A percentile compares a stretch with the other conserved stretches of the same genome.
phyloP scores from a whole-genome alignment of 2,329 filamentous ascomycete species.

The Colletotrichum sp. region DNA sequence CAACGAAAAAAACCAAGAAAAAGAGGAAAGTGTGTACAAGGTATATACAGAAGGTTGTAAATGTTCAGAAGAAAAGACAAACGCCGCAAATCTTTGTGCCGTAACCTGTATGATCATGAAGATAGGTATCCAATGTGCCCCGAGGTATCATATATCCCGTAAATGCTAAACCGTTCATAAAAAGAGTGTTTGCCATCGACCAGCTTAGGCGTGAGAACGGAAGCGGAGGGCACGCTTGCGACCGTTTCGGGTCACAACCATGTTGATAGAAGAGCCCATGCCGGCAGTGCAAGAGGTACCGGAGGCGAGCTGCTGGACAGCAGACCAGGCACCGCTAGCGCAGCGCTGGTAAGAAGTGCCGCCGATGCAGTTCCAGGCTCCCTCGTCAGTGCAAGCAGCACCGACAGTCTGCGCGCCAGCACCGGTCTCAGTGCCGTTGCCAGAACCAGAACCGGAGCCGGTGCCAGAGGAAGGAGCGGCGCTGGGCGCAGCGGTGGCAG shows the following conservation, averaged over 20 bases:
- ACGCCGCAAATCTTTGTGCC: conserved; percentile 2
- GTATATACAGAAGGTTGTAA: conserved; percentile 15
- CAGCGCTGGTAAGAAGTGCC: conserved; percentile 60
- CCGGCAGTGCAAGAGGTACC: conserved; percentile 53
- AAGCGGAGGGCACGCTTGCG: conserved; percentile 31
- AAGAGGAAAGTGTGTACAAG: conserved; percentile 5
- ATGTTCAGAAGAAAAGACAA: not conserved
- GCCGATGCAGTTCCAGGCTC: conserved; percentile 58
- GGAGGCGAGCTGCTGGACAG: conserved; percentile 41
- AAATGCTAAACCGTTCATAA: conserved; percentile 16
- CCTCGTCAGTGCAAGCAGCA: conserved; percentile 51
- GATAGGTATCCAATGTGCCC: not conserved
- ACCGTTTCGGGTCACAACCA: conserved; percentile 29
- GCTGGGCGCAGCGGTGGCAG: conserved; percentile 4
- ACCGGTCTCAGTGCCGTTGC: conserved; percentile 19
- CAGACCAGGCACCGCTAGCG: conserved; percentile 56
- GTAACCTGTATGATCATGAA: not conserved
- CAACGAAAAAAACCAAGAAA: no score
- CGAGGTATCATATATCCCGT: conserved; percentile 17
- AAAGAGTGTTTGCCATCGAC: conserved; percentile 5
- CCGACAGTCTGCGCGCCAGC: conserved; percentile 42
- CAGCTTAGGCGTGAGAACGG: conserved; percentile 21
- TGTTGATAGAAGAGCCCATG: conserved; percentile 40
- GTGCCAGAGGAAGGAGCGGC: not conserved
- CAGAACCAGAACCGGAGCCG: conserved; percentile 14